Base-by-base conservation (phyloP, 192 early-diverging fungal species). In the Paraglomus occultum region DNA sequence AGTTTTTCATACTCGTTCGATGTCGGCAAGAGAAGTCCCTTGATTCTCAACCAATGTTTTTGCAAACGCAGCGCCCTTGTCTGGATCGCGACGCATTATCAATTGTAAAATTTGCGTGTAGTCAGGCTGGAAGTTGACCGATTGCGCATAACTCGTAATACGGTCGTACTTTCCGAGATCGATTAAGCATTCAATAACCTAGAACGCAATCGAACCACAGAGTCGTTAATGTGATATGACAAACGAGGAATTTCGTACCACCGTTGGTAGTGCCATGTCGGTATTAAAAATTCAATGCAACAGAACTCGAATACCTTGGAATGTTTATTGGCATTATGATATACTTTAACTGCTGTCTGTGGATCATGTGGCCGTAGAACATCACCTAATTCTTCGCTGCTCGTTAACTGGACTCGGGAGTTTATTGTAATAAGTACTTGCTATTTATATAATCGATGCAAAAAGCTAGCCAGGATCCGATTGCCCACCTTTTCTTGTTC, bases 321-420 rank as follows among this genome's bases (percentile, higher is more conserved):
- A 23, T 95, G 95, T 38, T 91, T 89, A 71, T 95, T 94, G 51
- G 94, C 95, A 58, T 96, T 91, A 45, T 97, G 82, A 72, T 97
- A 99, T 4, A 99, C 90, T 12, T 94, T 94, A 17, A 98, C 85
- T 0, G 97, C 97, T 57, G 98, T 79, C n/a, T 88, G 91, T 17
- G 83, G 74, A 72, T 99, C 97, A 63, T 92, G 86, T 61, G 88
- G 93, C 77, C 93, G 95, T 50, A 98, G 94, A 76, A 95, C 89
- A 73, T 99, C 97, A 68, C 97, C 97, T 38, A 99, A 83, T 73
- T 99, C 97, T 76, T 99, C 97, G 77, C 92, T 96, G 83, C 95
- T 97, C 67, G 95, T 91, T 9, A 99, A 84, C 76, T 80, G 74
- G n/a, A 11, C 43, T 14, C 38, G 42, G 47, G 10, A 69, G 51